Percentiles rank a stretch among this genome's conserved stretches.
Evolutionary conservation across 129 eudicot species (phyloP).

Genomic region (Tagetes patula): DNA sequence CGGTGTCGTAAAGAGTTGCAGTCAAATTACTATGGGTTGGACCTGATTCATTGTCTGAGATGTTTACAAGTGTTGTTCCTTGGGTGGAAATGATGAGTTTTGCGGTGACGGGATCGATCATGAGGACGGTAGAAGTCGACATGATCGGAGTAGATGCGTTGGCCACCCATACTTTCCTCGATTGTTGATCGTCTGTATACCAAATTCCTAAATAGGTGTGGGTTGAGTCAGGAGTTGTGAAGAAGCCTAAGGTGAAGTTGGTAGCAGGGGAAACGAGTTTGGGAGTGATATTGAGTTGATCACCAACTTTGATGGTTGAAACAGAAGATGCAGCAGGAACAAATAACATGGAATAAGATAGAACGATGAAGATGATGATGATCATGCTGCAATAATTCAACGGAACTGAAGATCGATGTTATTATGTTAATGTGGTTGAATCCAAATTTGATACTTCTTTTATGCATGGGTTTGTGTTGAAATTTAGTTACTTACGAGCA

Average conservation of each 20-base stretch:
- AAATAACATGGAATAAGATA: conserved; percentile 8
- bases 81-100: conserved; percentile 23
- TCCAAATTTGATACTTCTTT: background rate
- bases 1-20: conserved; percentile 35
- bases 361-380: conserved; percentile 12
- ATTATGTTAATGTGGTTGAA: background rate
- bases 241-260: conserved; percentile 46
- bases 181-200: conserved; percentile 24
- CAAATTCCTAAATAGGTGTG: conserved; percentile 42
- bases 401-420: background rate
- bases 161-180: conserved; percentile 43
- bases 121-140: conserved; percentile 20
- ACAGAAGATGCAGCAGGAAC: conserved; percentile 4
- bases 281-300: conserved; percentile 21
- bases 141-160: conserved; percentile 37
- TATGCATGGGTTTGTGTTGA: too few species aligned
- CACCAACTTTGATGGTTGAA: conserved; percentile 23
- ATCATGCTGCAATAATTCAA: conserved; percentile 18
- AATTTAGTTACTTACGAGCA: too few species aligned
- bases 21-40: background rate
- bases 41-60: conserved; percentile 14
- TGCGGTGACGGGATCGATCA: conserved; percentile 26
- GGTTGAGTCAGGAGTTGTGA: conserved; percentile 1
- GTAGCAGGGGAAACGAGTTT: conserved; percentile 25
- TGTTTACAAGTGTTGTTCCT: conserved; percentile 17